Evolutionary conservation across 2,329 filamentous ascomycete species (phyloP), one percentile per base, ranked within the genome.

Genomic region (Zasmidium cellare): DNA sequence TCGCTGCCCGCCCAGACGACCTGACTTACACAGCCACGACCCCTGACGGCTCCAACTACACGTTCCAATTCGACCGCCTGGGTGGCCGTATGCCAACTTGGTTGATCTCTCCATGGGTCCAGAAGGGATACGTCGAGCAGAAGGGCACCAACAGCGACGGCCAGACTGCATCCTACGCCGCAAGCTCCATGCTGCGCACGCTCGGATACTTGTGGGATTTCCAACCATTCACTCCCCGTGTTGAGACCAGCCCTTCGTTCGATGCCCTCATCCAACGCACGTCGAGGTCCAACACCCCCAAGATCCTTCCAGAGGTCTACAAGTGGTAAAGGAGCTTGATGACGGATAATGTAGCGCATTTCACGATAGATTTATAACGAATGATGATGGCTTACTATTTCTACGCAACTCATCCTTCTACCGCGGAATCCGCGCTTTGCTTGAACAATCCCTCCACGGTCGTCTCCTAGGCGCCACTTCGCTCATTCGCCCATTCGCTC

Each of bases 31-130:
- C 69, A 51, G 69, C 61, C 5, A 67, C 56, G 16, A 72, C 71
- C 12, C 53, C 57, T n/a, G 72, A 73, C 44, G 68, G 64, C 12
- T 67, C 69, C 51, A 62, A 70, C 25, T 68, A 75, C 18, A 72
- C 69, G 5, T 77, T 75, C 52, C 69, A 75, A 58, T 76, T 75
- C 44, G 75, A 71, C 28, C 69, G 74, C 18, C 70, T 77, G 1
- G 75, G 74, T 20, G 68, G 76, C n/a, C 71, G 73, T 62, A 71
- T 76, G 20, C 74, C 74, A 6, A 70, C 73, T 1, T 73, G 75
- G 59, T 51, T 74, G 11, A 74, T 76, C 44, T 74, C 71, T 2
- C 73, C 74, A 1, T 75, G 56, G 56, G 55, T 61, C 20, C n/a
- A 51, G 45, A 20, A 49, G 14, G 51, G 50, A 0, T 46, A 46